Evolutionary conservation across 73 alveolate species (phyloP), one percentile per base, ranked within the genome.

Genomic region (Paramecium pentaurelia): DNA sequence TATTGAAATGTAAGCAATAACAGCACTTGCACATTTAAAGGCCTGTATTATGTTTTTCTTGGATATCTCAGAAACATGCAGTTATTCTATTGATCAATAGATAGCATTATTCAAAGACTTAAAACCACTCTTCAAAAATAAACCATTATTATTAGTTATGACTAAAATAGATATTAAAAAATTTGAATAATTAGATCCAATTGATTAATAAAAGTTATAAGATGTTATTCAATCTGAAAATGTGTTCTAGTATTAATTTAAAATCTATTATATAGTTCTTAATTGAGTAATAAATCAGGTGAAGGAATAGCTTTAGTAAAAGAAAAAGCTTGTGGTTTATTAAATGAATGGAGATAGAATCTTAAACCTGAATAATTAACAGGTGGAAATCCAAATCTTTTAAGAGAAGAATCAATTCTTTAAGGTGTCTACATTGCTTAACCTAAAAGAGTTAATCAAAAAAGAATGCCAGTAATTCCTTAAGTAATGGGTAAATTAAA

Each of bases 1-100:
- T 4, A 97, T 99, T 54, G 99, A 99, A 97, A 99, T 99, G 99
- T 98, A 98, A 93, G 98, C 99, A 16, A 98, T 99, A 92, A 99
- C 99, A 30, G 99, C 99, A 8, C 95, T 99, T 59, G 99, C 99
- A 16, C 99, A 99, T 94, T 73, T 97, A 80, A 95, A 96, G 73
- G 98, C 99, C 10, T 96, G 99, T 83, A 95, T 99, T 71, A 97
- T 99, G 90, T 99, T 93, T 98, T 98, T 99, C 95, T 93, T 98
- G 58, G 99, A 99, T 92, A 97, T 98, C 60, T 97, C 99, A 64
- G 99, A 98, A 95, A 95, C 94, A 58, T 99, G 99, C 83, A 99
- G 95, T 88, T 91, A 45, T 59, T 60, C 99, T 11, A 95, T 95
- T 83, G 97, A 95, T 37, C 92, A 96, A 73, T 97, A 98, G 94